phyloP scores from a whole-genome alignment of 345 rosid genomes.

The Hibiscus trionum region DNA sequence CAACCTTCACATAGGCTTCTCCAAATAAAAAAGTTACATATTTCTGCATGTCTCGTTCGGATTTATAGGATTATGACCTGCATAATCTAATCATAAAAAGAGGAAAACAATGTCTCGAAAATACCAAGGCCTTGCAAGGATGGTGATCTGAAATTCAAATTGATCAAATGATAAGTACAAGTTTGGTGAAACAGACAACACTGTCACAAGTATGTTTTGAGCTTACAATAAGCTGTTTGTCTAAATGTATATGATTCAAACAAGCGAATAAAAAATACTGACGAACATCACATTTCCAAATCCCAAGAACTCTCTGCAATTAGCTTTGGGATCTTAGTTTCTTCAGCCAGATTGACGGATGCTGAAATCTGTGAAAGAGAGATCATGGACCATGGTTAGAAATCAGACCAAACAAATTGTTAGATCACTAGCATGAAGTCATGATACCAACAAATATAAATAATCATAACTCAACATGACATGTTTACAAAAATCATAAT shows the following conservation, averaged over 20 bases:
- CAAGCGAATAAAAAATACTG: conserved; percentile 4
- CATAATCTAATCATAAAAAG: not conserved
- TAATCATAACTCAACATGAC: not conserved
- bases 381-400: not conserved
- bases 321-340: conserved; percentile 11
- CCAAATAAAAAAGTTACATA: not conserved
- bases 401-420: not conserved
- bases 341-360: conserved; percentile 10
- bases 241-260: conserved; percentile 13
- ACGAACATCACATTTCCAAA: conserved; percentile 12
- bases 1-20: not conserved
- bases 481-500: not conserved
- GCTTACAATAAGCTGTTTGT: conserved; percentile 8
- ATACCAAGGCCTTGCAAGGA: not conserved
- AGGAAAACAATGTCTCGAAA: not conserved
- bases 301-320: conserved; percentile 16
- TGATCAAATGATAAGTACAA: not conserved
- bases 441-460: not conserved
- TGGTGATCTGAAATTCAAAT: not conserved
- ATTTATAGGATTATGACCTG: not conserved
- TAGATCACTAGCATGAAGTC: not conserved
- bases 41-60: not conserved
- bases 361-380: conserved; percentile 10
- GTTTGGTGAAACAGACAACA: not conserved
- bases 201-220: not conserved